Conservation (phyloP, 1,284 basidiomycete genomes). For the Trametes sp. region DNA sequence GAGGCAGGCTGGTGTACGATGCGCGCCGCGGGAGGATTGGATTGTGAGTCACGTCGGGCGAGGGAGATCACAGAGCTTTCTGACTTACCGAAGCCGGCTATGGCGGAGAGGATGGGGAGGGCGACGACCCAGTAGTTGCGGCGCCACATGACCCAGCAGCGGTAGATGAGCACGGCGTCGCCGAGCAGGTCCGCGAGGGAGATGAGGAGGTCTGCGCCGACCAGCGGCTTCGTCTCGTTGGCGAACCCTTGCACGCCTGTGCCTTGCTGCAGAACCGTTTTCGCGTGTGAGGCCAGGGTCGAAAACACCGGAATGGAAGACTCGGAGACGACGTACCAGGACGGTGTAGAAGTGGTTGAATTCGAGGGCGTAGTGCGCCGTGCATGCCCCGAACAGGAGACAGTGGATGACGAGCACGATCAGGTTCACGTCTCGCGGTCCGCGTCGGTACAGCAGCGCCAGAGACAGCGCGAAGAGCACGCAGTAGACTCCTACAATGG, state of each 20-base stretch:
- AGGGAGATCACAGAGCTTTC: no score
- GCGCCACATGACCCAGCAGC: slow-evolving; percentile 48
- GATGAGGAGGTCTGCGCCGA: slow-evolving; percentile 43
- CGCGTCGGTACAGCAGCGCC: slow-evolving; percentile 26
- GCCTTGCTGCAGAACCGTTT: neutral
- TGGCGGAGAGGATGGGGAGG: slow-evolving; percentile 42
- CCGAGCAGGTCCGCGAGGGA: slow-evolving; percentile 46
- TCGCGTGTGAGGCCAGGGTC: no score
- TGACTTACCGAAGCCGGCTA: slow-evolving; percentile 41
- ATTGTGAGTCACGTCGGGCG: no score
- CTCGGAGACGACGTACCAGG: slow-evolving; percentile 34
- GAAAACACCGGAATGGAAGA: no score
- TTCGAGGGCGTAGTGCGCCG: slow-evolving; percentile 45
- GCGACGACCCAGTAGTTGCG: slow-evolving; percentile 39
- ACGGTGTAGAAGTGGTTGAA: slow-evolving; percentile 45
- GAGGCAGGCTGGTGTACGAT: slow-evolving; percentile 24
- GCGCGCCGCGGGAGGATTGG: slow-evolving; percentile 5
- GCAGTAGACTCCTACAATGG: slow-evolving; percentile 17
- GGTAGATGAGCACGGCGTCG: slow-evolving; percentile 46
- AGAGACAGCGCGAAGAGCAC: slow-evolving; percentile 16
- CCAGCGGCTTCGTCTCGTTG: slow-evolving; percentile 39
- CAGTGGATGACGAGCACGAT: slow-evolving; percentile 37
- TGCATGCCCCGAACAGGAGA: slow-evolving; percentile 44
- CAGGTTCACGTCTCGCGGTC: neutral
- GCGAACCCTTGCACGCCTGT: slow-evolving; percentile 31